Base-by-base conservation (phyloP, 164 flowering plant species). In the Piper betle region DNA sequence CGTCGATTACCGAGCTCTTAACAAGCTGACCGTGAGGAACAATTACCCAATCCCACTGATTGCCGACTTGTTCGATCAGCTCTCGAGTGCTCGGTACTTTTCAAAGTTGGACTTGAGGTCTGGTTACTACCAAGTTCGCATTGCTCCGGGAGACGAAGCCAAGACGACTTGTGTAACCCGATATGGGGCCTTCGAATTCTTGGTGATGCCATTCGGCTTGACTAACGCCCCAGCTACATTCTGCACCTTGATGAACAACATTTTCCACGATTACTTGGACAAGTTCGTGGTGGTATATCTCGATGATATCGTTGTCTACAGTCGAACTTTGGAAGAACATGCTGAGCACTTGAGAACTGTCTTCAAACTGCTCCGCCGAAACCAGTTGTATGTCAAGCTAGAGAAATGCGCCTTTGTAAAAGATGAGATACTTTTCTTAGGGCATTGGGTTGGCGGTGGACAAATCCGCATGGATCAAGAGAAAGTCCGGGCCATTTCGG, bases 61-160 rank as follows among this genome's bases (percentile, higher is more conserved):
- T 3, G 68, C 13, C 0, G 55, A 65, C 16, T 17, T 63, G 42
- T 66, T 62, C 7, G 57, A 71, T 13, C 6, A n/a, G 33, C 33
- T 25, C 33, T 25, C 33, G 1, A 25, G 0, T 17, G 63, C 46
- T 0, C 12, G 1, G 1, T 60, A 39, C 63, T 72, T 68, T 42
- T 41, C 68, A 11, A 72, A 68, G 48, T 19, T 70, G 39, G 69
- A 70, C 17, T 19, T 70, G 6, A 25, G 53, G 4, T 25, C 33
- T 1, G 33, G 33, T 25, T 25, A 25, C 33, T 25, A 38, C 12
- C 42, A 62, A 15, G 65, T 66, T 0, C 2, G 50, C 9, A 62
- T 70, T 0, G 63, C 56, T 1, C 1, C 9, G 18, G 56, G 56
- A 2, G 68, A 64, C 25, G 62, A 18, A 15, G 60, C 65, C 2